These are phyloP conservation scores for Smittium mucronatum DNA, from an alignment of 371 early-diverging fungal species.

Conservation along the genomic window DNA sequence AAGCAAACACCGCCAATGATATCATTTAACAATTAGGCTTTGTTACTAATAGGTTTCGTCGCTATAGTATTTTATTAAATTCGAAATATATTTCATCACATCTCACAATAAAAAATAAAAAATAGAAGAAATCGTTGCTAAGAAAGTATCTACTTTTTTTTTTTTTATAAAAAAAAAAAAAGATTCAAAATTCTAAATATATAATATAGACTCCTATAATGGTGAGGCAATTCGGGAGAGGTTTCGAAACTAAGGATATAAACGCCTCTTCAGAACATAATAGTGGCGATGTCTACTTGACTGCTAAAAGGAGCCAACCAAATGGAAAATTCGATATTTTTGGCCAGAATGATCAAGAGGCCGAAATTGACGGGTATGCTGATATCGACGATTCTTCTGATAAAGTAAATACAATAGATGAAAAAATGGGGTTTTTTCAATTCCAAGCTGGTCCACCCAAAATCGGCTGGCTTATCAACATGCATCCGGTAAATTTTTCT, in stretches of 20 bases:
- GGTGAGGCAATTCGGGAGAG: not conserved
- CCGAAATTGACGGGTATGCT: not conserved
- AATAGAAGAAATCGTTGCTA: no score
- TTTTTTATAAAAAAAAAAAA: no score
- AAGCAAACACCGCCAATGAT: no score
- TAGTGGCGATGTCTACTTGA: not conserved
- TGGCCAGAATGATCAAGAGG: not conserved
- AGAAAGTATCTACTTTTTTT: no score
- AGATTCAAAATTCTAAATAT: no score
- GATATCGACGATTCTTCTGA: not conserved
- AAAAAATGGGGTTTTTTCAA: constrained; percentile 63
- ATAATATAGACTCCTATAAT: constrained; percentile 19
- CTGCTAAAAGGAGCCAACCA: not conserved
- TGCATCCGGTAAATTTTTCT: constrained; percentile 47
- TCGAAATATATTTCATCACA: no score
- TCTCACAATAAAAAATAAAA: no score
- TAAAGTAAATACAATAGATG: constrained; percentile 37
- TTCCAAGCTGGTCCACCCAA: constrained; percentile 65
- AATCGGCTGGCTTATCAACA: constrained; percentile 92
- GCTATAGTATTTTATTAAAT: no score
- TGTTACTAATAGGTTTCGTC: no score
- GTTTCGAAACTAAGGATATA: not conserved
- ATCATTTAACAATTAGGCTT: no score
- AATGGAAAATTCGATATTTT: not conserved
- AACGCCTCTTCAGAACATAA: not conserved